Base-by-base conservation (phyloP, 805 yeast species). In the Cyberlindnera amylophila region DNA sequence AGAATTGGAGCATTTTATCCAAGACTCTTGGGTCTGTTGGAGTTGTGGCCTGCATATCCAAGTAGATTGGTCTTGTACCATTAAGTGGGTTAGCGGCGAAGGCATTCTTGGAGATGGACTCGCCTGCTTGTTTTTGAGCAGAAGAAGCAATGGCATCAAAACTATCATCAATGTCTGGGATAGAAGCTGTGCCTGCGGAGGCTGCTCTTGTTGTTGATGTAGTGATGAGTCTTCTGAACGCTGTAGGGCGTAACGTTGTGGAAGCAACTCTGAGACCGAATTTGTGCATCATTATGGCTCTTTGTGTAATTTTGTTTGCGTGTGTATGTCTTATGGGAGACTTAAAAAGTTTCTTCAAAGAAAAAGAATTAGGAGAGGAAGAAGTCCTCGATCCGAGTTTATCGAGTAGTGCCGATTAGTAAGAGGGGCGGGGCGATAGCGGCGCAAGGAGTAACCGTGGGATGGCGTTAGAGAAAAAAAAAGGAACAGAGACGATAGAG, bases 31-130 rank as follows among this genome's bases (percentile, higher is more conserved):
- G 99, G 61, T 93, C 99, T 1, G 93, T 86, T 21, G 98, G 99
- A 0, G 99, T 91, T 0, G 99, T 93, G 24, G 99, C 98, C 68
- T 93, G 99, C 76, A 90, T 90, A 58, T 93, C 99, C 58, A 93
- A 69, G 65, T 93, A 93, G 49, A 93, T 93, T 9, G 99, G 99
- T 54, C 97, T 77, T 9, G 84, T 71, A 39, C 93, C 95, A 54
- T 69, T 67, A 12, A 65, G 59, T 4, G 68, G 65, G 39, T 67
- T 66, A 30, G 60, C 62, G 38, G 60, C 57, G 49, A 67, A 69
- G 1, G 73, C 72, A 50, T 62, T 64, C 17, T 59, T 65, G 26
- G 66, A 47, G 24, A 66, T 65, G 52, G 34, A 57, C 62, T 14
- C 65, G 50, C 21, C 45, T 44, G 15, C 50, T 44, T 32, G 40